phyloP scores from a whole-genome alignment of 1,284 basidiomycete genomes.

The Cutaneotrichosporon sp. region DNA sequence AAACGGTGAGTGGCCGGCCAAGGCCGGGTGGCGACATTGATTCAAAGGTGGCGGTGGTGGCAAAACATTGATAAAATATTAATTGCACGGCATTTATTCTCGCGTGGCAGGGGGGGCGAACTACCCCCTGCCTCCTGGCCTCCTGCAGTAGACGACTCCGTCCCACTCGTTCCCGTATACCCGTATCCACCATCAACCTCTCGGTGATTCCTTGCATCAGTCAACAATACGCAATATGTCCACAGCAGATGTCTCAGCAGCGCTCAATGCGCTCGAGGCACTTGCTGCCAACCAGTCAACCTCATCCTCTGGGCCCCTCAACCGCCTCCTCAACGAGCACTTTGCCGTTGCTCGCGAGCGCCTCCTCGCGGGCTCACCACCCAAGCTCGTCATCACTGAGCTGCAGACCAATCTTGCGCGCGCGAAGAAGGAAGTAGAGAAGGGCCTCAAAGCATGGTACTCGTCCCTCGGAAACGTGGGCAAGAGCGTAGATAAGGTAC shows the following conservation, averaged over 20 bases:
- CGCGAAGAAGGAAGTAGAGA: constrained; percentile 77
- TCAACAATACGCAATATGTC: constrained; percentile 3
- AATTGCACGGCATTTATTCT: no score
- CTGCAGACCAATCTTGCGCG: constrained; percentile 60
- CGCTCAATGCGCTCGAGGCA: constrained; percentile 38
- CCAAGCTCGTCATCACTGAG: constrained; percentile 55
- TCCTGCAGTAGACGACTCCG: no score
- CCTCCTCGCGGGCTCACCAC: constrained; percentile 55
- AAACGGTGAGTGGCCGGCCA: no score
- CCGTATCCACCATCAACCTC: not conserved
- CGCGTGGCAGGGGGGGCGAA: no score
- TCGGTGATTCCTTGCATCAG: no score
- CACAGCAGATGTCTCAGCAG: constrained; percentile 30
- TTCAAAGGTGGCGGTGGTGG: no score
- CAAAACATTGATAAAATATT: no score
- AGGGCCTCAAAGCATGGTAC: constrained; percentile 81
- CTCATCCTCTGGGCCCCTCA: constrained; percentile 62
- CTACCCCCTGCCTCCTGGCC: no score
- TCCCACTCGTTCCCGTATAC: no score
- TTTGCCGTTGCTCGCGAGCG: constrained; percentile 59
- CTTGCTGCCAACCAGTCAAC: constrained; percentile 54
- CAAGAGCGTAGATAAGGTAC: constrained; percentile 82
- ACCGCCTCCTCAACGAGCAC: constrained; percentile 59
- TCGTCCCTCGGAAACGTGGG: constrained; percentile 67
- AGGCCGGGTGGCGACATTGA: no score